phyloP scores from a whole-genome alignment of 345 rosid species.

The Melaleuca quinquenervia region DNA sequence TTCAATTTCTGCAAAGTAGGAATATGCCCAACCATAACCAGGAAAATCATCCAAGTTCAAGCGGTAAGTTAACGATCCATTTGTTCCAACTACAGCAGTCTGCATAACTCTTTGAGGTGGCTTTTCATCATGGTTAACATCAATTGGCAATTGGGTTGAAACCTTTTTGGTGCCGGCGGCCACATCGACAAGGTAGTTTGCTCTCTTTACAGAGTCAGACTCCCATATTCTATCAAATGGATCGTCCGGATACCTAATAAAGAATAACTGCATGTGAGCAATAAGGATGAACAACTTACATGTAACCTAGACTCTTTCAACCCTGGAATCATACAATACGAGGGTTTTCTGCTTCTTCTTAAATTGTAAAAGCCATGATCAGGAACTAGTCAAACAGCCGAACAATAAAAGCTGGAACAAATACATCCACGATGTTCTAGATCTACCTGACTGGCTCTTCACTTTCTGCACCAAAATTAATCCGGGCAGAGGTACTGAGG shows the following conservation, averaged over 20 bases:
- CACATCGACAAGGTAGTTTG: slow-evolving; percentile 93
- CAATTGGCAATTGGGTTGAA: slow-evolving; percentile 56
- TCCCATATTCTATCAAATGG: slow-evolving; percentile 96
- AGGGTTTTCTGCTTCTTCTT: background rate
- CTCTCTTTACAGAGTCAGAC: slow-evolving; percentile 66
- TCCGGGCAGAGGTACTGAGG: slow-evolving; percentile 76
- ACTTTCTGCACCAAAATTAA: slow-evolving; percentile 88
- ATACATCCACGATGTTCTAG: slow-evolving; percentile 3
- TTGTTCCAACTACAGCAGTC: slow-evolving; percentile 96
- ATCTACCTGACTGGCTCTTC: slow-evolving; percentile 75
- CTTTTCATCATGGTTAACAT: slow-evolving; percentile 20
- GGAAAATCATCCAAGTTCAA: slow-evolving; percentile 93
- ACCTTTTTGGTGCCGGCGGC: slow-evolving; percentile 75
- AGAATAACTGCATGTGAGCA: background rate
- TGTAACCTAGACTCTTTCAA: background rate
- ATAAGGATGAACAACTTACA: background rate
- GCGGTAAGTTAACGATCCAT: slow-evolving; percentile 80
- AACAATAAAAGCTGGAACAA: background rate
- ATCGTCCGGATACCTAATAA: slow-evolving; percentile 86
- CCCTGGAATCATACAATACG: background rate
- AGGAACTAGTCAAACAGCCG: background rate
- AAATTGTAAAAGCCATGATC: background rate
- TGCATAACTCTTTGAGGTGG: slow-evolving; percentile 99
- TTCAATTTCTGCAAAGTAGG: slow-evolving; percentile 93
- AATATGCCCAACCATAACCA: slow-evolving; percentile 75